Base-by-base conservation (phyloP, 495 filamentous ascomycete species). In the Apiosordaria backusii region DNA sequence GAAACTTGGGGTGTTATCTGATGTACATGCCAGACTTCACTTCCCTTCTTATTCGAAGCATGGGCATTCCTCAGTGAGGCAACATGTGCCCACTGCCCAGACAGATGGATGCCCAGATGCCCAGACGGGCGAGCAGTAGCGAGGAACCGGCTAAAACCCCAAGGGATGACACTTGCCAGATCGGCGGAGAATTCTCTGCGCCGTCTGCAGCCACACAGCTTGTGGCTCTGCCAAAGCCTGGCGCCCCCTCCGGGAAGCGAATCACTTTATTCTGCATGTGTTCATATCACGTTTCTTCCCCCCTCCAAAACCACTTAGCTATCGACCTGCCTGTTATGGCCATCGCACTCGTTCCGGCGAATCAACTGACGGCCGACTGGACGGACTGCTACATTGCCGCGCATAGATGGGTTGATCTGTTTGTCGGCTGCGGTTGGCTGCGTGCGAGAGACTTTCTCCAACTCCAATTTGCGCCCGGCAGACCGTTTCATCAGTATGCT, bases 261-360 rank as follows among this genome's bases (percentile, higher is more conserved):
- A 18, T 21, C n/a, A n/a, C n/a, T n/a, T n/a, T n/a, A n/a, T n/a
- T n/a, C n/a, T n/a, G n/a, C n/a, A n/a, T n/a, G n/a, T 21, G 4
- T 21, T 21, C 9, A 21, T 24, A 55, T 55, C 24, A 61, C 45
- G 59, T 45, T 10, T 60, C 22, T n/a, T 27, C 21, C 21, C 7
- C 21, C 62, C 62, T 57, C 62, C 50, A 50, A 22, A 26, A 27
- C 60, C 18, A 58, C 24, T 52, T 63, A 65, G 63, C 67, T 69
- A 58, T 29, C 55, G 67, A 69, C 67, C 67, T 69, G 63, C 67
- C 67, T 66, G 66, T 54, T 69, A 61, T 19, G 60, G 67, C 3
- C 10, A 45, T 45, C 15, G 3, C 25, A n/a, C 22, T 63, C 10
- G 64, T 61, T 63, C 55, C 60, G 67, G 63, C 67, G 63, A 69